Conservation (phyloP, 495 filamentous ascomycete genomes). For the Amniculicola lignicola region DNA sequence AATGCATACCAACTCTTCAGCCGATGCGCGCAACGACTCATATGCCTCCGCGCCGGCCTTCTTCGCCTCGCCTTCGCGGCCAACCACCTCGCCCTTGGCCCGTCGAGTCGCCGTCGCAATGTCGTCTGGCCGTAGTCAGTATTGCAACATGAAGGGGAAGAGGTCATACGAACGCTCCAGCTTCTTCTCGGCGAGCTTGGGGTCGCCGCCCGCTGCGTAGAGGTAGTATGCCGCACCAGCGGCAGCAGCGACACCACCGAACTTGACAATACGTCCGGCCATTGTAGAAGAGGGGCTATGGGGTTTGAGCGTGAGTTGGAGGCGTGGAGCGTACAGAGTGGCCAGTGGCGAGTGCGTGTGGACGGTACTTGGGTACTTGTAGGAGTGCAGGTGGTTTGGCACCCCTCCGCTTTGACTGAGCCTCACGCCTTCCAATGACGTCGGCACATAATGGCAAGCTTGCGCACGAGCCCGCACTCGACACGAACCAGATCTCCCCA, state of each 20-base stretch:
- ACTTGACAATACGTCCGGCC: slow-evolving; percentile 20
- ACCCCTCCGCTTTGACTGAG: slow-evolving; percentile 1
- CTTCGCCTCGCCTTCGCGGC: slow-evolving; percentile 50
- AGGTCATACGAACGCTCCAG: slow-evolving; percentile 64
- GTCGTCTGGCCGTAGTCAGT: slow-evolving; percentile 52
- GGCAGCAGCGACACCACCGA: slow-evolving; percentile 56
- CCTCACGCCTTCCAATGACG: slow-evolving; percentile 21
- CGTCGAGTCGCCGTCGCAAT: slow-evolving; percentile 60
- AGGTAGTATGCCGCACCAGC: slow-evolving; percentile 84
- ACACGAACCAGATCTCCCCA: slow-evolving; percentile 22
- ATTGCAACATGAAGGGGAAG: slow-evolving; percentile 5
- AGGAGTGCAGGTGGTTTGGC: no score
- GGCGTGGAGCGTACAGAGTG: slow-evolving; percentile 10
- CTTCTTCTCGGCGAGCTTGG: slow-evolving; percentile 76
- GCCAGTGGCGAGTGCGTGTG: not conserved
- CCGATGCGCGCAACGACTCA: slow-evolving; percentile 48
- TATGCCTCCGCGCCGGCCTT: slow-evolving; percentile 52
- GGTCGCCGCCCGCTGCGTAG: slow-evolving; percentile 78
- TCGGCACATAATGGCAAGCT: slow-evolving; percentile 17
- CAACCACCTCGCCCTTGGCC: slow-evolving; percentile 60
- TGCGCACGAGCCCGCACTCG: slow-evolving; percentile 13
- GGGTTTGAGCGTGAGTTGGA: slow-evolving; percentile 37
- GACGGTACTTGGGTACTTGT: slow-evolving; percentile 9
- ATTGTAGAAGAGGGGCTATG: slow-evolving; percentile 20
- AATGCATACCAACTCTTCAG: slow-evolving; percentile 43